Percentiles rank a stretch among this genome's conserved stretches.
Evolutionary conservation across 2,329 filamentous ascomycete genomes (phyloP).

Genomic region (Zasmidium citrigriseum): DNA sequence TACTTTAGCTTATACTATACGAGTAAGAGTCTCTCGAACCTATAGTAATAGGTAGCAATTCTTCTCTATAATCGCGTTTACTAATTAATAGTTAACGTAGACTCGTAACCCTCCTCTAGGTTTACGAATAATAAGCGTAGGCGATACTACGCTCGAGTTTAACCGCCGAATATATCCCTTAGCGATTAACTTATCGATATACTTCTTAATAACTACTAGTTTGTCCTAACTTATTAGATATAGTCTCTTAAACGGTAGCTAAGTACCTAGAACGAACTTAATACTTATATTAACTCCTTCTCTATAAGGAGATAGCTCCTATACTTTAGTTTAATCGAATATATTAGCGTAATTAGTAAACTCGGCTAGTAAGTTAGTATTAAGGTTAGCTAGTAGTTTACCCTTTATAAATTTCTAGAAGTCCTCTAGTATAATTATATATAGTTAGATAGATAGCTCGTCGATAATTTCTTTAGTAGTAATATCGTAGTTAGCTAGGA

Average conservation of each 20-base stretch:
- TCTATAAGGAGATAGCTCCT: not conserved
- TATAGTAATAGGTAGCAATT: conserved; percentile 1
- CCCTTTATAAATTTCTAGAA: not conserved
- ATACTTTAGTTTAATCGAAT: not conserved
- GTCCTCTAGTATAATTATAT: not conserved
- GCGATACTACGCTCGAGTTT: not conserved
- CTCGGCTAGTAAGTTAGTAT: not conserved
- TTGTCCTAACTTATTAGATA: not conserved
- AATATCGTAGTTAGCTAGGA: not conserved
- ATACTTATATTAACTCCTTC: not conserved
- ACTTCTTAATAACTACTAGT: not conserved
- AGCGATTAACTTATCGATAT: not conserved
- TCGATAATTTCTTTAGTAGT: too few species aligned
- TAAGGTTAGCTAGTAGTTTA: not conserved
- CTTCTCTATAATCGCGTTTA: conserved; percentile 6
- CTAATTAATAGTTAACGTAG: not conserved
- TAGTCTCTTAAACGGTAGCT: not conserved
- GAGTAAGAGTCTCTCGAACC: conserved; percentile 2
- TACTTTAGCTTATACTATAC: not conserved
- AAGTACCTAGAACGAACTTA: not conserved
- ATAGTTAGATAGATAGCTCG: not conserved
- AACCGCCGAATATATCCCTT: not conserved
- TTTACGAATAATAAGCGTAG: conserved; percentile 4
- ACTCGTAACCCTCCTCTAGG: not conserved
- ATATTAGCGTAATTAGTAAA: not conserved